Evolutionary conservation across 2,329 filamentous ascomycete species (phyloP).

Genomic region (Aspergillus pseudoglaucus): DNA sequence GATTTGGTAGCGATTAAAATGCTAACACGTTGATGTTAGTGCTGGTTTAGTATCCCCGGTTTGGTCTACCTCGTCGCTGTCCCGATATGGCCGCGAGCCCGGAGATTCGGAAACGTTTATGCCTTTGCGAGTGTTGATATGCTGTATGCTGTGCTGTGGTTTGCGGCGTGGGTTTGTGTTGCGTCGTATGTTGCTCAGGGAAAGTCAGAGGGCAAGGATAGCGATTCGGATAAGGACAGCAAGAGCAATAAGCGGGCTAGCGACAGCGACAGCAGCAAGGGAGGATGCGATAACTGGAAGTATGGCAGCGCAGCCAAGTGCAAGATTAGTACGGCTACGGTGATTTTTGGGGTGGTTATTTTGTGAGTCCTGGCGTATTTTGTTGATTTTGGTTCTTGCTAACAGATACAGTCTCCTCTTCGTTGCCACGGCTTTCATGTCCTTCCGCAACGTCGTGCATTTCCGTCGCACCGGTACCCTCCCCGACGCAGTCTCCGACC

Average conservation of each 20-base stretch:
- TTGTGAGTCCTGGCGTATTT: conserved; percentile 39
- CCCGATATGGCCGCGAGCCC: conserved; percentile 54
- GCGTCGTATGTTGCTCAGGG: conserved; percentile 52
- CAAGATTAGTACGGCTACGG: conserved; percentile 49
- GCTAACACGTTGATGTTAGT: conserved; percentile 34
- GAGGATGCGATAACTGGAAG: conserved; percentile 49
- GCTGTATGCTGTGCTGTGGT: conserved; percentile 52
- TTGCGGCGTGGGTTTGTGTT: conserved; percentile 52
- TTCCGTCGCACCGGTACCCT: conserved; percentile 53
- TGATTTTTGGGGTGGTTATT: conserved; percentile 52
- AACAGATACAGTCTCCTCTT: conserved; percentile 40
- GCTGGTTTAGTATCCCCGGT: conserved; percentile 53
- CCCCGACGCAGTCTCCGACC: conserved; percentile 39
- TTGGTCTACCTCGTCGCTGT: conserved; percentile 55
- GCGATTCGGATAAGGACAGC: conserved; percentile 21
- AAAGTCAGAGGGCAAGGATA: conserved; percentile 43
- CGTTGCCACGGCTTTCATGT: conserved; percentile 46
- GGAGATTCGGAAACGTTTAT: conserved; percentile 54
- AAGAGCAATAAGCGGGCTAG: conserved; percentile 27
- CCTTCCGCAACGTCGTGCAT: conserved; percentile 49
- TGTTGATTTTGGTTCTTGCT: no score
- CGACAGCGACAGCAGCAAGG: conserved; percentile 33
- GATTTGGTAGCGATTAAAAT: not conserved
- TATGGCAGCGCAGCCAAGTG: conserved; percentile 52
- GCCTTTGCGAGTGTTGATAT: conserved; percentile 52